phyloP scores from a whole-genome alignment of 352 stramenopile species.

The Poterioochromonas sp. region DNA sequence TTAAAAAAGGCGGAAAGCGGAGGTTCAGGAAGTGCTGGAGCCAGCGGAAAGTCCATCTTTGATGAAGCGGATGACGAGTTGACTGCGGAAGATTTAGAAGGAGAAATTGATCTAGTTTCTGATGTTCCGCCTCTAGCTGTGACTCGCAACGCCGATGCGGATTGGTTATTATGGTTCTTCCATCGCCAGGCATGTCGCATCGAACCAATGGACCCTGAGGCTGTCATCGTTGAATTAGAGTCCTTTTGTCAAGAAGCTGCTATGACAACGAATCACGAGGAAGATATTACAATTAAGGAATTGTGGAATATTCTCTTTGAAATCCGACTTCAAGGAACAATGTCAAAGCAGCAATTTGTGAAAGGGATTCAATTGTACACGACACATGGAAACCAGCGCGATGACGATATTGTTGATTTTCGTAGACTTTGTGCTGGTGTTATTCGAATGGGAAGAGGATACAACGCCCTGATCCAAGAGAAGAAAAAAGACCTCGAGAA shows the following conservation, averaged over 20 bases:
- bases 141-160: constrained; percentile 13
- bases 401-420: constrained; percentile 30
- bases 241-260: not conserved
- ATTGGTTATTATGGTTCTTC: constrained; percentile 28
- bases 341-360: constrained; percentile 14
- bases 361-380: constrained; percentile 4
- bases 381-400: not conserved
- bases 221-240: constrained; percentile 25
- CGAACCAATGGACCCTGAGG: constrained; percentile 27
- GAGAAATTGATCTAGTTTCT: not conserved
- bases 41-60: not conserved
- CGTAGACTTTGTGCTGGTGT: not conserved
- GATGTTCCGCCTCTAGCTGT: constrained; percentile 2
- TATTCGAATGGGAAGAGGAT: constrained; percentile 26
- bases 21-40: not conserved
- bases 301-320: constrained; percentile 32
- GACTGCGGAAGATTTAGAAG: not conserved
- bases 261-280: constrained; percentile 1
- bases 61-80: constrained; percentile 1
- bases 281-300: constrained; percentile 9
- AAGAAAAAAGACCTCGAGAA: not conserved
- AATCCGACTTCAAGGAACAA: not conserved
- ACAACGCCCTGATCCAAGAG: not conserved
- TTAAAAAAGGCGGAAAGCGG: not conserved
- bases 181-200: not conserved